A percentile compares a stretch with the other conserved stretches of the same genome.
Evolutionary conservation across 1,284 basidiomycete genomes (phyloP).

Genomic region (Ganoderma meredithae): DNA sequence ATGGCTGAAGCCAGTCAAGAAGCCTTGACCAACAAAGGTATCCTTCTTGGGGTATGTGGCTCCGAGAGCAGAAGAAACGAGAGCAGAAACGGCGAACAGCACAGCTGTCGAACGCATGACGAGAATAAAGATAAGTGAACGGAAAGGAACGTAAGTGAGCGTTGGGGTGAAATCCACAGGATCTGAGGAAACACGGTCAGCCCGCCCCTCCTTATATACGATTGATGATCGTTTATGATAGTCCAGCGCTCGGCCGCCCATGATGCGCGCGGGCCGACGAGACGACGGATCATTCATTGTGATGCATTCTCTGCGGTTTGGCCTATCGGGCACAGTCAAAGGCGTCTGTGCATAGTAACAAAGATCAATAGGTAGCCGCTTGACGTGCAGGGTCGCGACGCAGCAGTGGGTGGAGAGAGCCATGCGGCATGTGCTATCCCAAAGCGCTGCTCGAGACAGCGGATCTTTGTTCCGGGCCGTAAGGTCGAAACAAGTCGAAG

Average conservation of each 20-base stretch:
- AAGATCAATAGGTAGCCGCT: constrained; percentile 21
- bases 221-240: constrained; percentile 6
- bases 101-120: constrained; percentile 36
- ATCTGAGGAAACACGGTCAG: constrained; percentile 24
- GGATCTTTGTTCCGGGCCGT: background rate
- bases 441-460: background rate
- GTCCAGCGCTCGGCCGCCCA: constrained; percentile 11
- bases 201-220: constrained; percentile 23
- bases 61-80: constrained; percentile 34
- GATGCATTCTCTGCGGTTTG: constrained; percentile 18
- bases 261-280: constrained; percentile 9
- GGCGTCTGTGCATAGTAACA: constrained; percentile 11
- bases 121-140: constrained; percentile 11
- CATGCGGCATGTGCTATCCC: background rate
- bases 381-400: background rate
- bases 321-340: constrained; percentile 7
- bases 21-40: constrained; percentile 55
- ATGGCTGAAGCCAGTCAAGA: constrained; percentile 58
- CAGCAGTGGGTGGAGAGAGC: background rate
- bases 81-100: constrained; percentile 33
- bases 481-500: no score
- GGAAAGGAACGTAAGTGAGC: constrained; percentile 8
- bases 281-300: constrained; percentile 23
- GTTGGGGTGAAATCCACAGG: constrained; percentile 29
- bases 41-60: constrained; percentile 53